Conservation (phyloP, 352 stramenopile species). For the Thalassiosira allenii region DNA sequence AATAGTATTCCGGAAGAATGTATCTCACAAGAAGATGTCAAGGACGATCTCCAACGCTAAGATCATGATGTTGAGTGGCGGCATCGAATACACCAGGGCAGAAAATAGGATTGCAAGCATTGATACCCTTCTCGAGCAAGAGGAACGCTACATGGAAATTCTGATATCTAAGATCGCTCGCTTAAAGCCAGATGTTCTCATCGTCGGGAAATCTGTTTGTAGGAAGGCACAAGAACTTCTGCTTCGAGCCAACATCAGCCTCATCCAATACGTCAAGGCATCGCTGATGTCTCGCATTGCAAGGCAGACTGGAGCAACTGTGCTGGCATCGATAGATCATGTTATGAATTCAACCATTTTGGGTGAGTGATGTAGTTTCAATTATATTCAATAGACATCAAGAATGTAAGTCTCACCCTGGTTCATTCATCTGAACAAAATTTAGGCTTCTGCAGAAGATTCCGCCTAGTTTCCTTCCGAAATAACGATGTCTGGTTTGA, state of each 20-base stretch:
- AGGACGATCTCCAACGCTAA: constrained; percentile 92
- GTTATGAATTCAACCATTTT: constrained; percentile 87
- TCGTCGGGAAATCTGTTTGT: constrained; percentile 88
- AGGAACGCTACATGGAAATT: constrained; percentile 97
- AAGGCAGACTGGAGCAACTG: constrained; percentile 91
- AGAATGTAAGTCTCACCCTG: too few species aligned
- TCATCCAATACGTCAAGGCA: constrained; percentile 95
- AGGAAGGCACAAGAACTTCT: constrained; percentile 93
- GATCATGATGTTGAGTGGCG: constrained; percentile 96
- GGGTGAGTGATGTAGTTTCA: constrained; percentile 38
- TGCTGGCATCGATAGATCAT: constrained; percentile 93
- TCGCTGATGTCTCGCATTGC: constrained; percentile 92
- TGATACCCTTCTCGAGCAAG: constrained; percentile 95
- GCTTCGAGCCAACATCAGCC: constrained; percentile 89
- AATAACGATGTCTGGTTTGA: constrained; percentile 83
- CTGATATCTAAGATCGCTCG: constrained; percentile 96
- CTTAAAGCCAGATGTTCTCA: constrained; percentile 94
- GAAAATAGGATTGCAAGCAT: constrained; percentile 92
- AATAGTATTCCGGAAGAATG: constrained; percentile 95
- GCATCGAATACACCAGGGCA: constrained; percentile 96
- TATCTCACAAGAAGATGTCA: constrained; percentile 97
- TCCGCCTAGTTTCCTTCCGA: constrained; percentile 82
- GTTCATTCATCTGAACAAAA: constrained; percentile 6
- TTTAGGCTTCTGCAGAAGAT: constrained; percentile 74
- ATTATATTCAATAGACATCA: too few species aligned